Conservation (phyloP, 257 asterid genomes). For the Linaria vulgaris region DNA sequence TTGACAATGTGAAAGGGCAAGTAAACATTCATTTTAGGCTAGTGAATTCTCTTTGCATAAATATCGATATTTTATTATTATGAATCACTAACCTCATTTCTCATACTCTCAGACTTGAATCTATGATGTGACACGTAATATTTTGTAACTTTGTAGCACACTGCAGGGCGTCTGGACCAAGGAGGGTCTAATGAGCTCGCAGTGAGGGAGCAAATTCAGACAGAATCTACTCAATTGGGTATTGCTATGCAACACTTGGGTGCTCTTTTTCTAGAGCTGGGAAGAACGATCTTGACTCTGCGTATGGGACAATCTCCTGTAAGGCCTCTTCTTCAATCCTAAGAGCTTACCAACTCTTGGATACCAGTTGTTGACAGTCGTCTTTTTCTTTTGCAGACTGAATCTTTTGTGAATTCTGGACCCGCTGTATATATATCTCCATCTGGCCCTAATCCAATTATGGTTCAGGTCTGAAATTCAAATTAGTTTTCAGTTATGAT, state of each 20-base stretch:
- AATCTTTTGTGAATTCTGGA: conserved; percentile 84
- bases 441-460: conserved; percentile 92
- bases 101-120: conserved; percentile 10
- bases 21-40: neutral
- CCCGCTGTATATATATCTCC: conserved; percentile 96
- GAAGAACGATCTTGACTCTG: conserved; percentile 83
- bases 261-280: conserved; percentile 86
- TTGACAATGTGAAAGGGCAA: no score
- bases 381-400: conserved; percentile 63
- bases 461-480: conserved; percentile 83
- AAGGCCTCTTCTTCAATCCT: conserved; percentile 33
- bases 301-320: conserved; percentile 88
- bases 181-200: conserved; percentile 64
- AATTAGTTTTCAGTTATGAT: neutral
- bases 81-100: neutral
- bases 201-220: conserved; percentile 69
- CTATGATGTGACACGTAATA: conserved; percentile 41
- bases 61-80: no score
- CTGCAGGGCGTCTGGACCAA: conserved; percentile 72
- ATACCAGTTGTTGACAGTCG: conserved; percentile 18
- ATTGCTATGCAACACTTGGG: conserved; percentile 91
- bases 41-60: neutral
- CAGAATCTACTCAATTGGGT: conserved; percentile 66
- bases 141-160: conserved; percentile 62
- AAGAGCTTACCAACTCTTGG: conserved; percentile 12